These are phyloP conservation scores for Haematococcus lacustris DNA, from an alignment of 139 green algal species.

Conservation along the genomic window DNA sequence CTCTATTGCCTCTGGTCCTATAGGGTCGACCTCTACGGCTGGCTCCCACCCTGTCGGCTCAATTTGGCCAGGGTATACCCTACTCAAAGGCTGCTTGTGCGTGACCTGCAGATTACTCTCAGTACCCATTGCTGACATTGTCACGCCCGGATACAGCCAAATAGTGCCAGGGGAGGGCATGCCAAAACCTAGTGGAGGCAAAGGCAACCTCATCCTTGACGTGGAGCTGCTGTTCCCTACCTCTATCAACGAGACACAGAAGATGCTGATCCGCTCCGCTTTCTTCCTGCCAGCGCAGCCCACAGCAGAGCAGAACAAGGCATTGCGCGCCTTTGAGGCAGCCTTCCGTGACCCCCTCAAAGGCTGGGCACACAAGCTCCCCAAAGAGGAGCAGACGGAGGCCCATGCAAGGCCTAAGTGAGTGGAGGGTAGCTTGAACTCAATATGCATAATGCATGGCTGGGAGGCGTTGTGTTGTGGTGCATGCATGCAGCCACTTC, in stretches of 20 bases:
- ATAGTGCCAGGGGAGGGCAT: constrained; percentile 44
- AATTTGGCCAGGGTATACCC: no score
- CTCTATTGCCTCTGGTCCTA: no score
- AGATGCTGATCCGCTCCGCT: constrained; percentile 52
- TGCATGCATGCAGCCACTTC: no score
- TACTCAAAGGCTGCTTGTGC: no score
- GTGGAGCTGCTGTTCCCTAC: constrained; percentile 67
- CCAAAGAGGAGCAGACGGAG: background rate
- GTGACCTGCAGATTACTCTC: constrained; percentile 28
- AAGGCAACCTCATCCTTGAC: constrained; percentile 54
- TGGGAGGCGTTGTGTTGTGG: no score
- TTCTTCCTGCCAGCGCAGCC: constrained; percentile 57
- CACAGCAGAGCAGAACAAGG: constrained; percentile 38
- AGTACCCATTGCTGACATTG: constrained; percentile 54
- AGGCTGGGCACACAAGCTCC: constrained; percentile 33
- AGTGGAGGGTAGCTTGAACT: no score
- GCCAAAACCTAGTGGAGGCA: constrained; percentile 19
- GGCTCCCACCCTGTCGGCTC: no score
- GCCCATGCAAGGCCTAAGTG: background rate
- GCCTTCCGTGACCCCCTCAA: constrained; percentile 48
- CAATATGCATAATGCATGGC: no score
- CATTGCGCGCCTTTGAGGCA: constrained; percentile 46
- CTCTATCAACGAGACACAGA: constrained; percentile 54
- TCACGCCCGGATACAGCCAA: constrained; percentile 47
- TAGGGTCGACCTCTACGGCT: no score